These are phyloP conservation scores for Solanum peruvianum DNA, from an alignment of 257 asterid species.

Conservation along the genomic window DNA sequence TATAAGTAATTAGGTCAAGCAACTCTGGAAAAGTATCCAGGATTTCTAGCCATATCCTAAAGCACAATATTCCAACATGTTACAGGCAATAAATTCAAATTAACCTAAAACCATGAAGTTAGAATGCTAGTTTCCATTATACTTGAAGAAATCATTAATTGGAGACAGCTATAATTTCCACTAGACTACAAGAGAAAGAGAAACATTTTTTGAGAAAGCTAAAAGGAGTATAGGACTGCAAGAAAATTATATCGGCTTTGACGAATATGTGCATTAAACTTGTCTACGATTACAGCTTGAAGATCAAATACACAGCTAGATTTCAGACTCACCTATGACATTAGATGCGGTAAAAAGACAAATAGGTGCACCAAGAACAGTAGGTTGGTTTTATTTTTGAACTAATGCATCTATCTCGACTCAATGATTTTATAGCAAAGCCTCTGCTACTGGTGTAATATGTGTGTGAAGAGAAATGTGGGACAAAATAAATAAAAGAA, in stretches of 20 bases:
- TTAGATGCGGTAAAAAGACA: neutral
- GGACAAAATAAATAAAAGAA: neutral
- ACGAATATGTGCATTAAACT: neutral
- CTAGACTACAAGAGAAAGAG: neutral
- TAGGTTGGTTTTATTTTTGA: neutral
- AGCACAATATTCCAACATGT: neutral
- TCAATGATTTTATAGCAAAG: neutral
- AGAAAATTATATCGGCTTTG: neutral
- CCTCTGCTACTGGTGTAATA: neutral
- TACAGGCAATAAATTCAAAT: neutral
- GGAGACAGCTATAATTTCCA: neutral
- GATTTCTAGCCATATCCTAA: neutral
- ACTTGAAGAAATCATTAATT: neutral
- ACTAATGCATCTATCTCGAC: neutral
- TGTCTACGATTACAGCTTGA: neutral
- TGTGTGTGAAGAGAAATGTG: neutral
- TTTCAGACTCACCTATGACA: neutral
- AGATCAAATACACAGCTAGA: neutral
- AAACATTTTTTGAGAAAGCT: neutral
- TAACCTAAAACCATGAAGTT: neutral
- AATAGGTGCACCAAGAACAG: neutral
- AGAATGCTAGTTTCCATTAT: neutral
- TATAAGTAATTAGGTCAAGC: neutral
- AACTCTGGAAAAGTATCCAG: neutral
- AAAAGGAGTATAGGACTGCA: neutral